phyloP scores from a whole-genome alignment of 2,329 filamentous ascomycete genomes.

The Alternaria triticina region DNA sequence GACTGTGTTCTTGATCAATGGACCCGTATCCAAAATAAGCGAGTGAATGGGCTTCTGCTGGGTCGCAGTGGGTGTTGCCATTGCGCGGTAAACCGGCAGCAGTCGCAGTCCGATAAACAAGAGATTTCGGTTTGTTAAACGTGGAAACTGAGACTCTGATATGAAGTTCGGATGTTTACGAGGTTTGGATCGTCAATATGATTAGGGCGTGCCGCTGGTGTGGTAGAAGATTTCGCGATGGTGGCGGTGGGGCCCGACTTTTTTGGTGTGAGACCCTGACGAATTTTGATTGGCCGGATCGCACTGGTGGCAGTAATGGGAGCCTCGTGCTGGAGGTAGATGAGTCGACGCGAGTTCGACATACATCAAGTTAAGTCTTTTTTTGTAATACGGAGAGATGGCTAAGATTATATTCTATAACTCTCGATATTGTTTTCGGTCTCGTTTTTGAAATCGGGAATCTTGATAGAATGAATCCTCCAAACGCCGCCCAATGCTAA shows the following conservation, averaged over 20 bases:
- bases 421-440: not conserved
- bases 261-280: constrained; percentile 8
- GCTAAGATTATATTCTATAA: not conserved
- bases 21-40: constrained; percentile 87
- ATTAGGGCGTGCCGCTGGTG: constrained; percentile 1
- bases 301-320: not conserved
- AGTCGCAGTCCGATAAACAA: not conserved
- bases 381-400: not conserved
- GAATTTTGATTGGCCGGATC: constrained; percentile 12
- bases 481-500: constrained; percentile 33
- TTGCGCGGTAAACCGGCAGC: not conserved
- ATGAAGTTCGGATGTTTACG: too few relatives aligned
- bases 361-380: not conserved
- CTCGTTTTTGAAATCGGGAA: not conserved
- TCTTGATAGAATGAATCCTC: not conserved
- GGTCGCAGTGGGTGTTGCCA: constrained; percentile 15
- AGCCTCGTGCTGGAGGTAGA: not conserved
- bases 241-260: constrained; percentile 24
- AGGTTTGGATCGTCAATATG: not conserved
- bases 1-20: constrained; percentile 92
- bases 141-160: not conserved
- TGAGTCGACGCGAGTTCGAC: not conserved
- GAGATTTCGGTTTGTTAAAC: not conserved
- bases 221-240: constrained; percentile 22
- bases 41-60: constrained; percentile 74